Conservation (phyloP, 73 alveolate genomes). For the Paramecium sexaurelia region DNA sequence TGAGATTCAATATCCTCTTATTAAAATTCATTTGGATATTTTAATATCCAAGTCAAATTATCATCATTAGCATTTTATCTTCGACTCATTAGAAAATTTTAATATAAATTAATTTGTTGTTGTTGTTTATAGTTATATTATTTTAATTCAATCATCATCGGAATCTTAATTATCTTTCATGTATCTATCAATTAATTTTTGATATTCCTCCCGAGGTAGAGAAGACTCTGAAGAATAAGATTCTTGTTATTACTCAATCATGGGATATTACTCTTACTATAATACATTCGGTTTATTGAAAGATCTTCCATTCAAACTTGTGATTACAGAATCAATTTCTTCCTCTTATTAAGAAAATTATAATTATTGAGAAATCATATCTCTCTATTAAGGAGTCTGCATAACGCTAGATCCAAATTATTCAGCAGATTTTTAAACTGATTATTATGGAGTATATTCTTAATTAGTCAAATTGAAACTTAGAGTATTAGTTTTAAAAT, state of each 20-base stretch:
- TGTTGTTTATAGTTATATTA: not conserved
- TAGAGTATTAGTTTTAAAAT: slow-evolving; percentile 26
- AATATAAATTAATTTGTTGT: not conserved
- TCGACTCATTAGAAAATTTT: not conserved
- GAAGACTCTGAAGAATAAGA: slow-evolving; percentile 41
- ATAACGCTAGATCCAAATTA: slow-evolving; percentile 40
- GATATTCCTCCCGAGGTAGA: slow-evolving; percentile 11
- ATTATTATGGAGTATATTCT: slow-evolving; percentile 39
- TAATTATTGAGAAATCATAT: not conserved
- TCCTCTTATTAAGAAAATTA: not conserved
- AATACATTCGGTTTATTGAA: not conserved
- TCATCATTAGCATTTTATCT: slow-evolving; percentile 15
- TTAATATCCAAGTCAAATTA: not conserved
- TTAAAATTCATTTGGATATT: not conserved
- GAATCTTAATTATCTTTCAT: slow-evolving; percentile 12
- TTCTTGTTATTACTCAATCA: not conserved
- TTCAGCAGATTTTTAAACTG: slow-evolving; percentile 29
- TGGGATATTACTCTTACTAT: not conserved
- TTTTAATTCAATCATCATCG: not conserved
- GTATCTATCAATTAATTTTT: not conserved
- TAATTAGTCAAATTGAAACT: slow-evolving; percentile 48
- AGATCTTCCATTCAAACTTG: slow-evolving; percentile 20
- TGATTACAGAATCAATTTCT: slow-evolving; percentile 23
- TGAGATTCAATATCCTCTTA: not conserved
- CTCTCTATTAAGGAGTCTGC: slow-evolving; percentile 33